Evolutionary conservation across 495 filamentous ascomycete genomes (phyloP).

Genomic region (Penicillium goetzii): DNA sequence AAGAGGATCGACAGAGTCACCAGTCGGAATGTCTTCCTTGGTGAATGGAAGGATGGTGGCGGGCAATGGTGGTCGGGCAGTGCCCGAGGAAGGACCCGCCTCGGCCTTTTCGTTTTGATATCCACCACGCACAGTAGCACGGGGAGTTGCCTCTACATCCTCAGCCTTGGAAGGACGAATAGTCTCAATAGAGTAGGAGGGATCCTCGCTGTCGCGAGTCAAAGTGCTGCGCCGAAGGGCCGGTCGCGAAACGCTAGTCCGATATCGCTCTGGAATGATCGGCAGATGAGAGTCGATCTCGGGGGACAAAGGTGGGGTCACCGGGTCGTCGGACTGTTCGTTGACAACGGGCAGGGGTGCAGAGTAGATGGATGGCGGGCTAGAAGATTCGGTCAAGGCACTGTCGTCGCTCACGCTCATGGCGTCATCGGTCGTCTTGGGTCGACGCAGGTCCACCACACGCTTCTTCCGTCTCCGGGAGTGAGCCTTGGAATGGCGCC

Average conservation of each 20-base stretch:
- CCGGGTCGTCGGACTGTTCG: constrained; percentile 50
- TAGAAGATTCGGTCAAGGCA: constrained; percentile 43
- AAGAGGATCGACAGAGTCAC: constrained; percentile 75
- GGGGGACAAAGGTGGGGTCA: constrained; percentile 49
- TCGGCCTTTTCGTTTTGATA: constrained; percentile 37
- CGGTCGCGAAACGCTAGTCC: constrained; percentile 39
- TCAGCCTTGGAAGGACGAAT: constrained; percentile 26
- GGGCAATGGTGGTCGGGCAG: constrained; percentile 35
- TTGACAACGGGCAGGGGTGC: constrained; percentile 46
- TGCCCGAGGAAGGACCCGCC: constrained; percentile 34
- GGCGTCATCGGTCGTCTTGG: constrained; percentile 58
- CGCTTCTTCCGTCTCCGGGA: constrained; percentile 84
- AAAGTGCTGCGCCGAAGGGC: constrained; percentile 28
- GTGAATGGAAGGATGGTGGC: constrained; percentile 44
- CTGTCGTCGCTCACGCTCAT: constrained; percentile 59
- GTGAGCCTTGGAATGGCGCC: constrained; percentile 65
- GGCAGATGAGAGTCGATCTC: constrained; percentile 41
- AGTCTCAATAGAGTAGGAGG: constrained; percentile 36
- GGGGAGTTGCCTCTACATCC: constrained; percentile 47
- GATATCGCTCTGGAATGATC: constrained; percentile 45
- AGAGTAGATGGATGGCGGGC: constrained; percentile 46
- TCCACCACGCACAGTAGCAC: constrained; percentile 29
- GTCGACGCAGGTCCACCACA: constrained; percentile 85
- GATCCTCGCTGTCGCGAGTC: constrained; percentile 28
- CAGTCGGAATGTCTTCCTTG: constrained; percentile 36